Percentiles rank a stretch among this genome's conserved stretches.
Conservation (phyloP, 1,284 basidiomycete species). For the Ustilago vetiveriae region DNA sequence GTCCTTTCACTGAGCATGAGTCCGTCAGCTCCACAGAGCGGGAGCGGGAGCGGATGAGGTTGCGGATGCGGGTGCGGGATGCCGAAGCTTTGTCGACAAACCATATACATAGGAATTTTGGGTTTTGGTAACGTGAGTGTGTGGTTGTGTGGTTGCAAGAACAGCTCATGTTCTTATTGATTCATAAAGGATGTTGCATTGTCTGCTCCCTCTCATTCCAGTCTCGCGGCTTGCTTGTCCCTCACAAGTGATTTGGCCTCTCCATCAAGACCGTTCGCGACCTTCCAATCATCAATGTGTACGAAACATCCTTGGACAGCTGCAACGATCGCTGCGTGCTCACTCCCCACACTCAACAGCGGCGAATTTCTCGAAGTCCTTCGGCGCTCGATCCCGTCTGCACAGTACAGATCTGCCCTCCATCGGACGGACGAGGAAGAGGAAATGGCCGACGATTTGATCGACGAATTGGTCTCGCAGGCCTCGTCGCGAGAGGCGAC, state of each 20-base stretch:
- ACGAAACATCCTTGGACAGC: background rate
- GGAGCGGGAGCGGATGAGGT: background rate
- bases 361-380: conserved; percentile 10
- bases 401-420: conserved; percentile 6
- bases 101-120: too few relatives aligned
- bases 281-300: background rate
- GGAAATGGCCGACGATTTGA: background rate
- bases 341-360: background rate
- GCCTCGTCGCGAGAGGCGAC: background rate
- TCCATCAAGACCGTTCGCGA: too few relatives aligned
- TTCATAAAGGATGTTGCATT: too few relatives aligned
- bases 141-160: too few relatives aligned
- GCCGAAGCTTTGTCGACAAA: background rate
- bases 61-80: background rate
- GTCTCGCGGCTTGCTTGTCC: too few relatives aligned
- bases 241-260: too few relatives aligned
- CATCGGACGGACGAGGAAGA: too few relatives aligned
- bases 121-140: too few relatives aligned
- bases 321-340: background rate
- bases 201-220: too few relatives aligned
- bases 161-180: too few relatives aligned
- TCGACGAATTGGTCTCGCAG: conserved; percentile 6
- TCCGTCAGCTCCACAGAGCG: too few relatives aligned
- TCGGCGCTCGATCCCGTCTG: conserved; percentile 16
- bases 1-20: too few relatives aligned